Conservation (phyloP, 2,329 filamentous ascomycete genomes). For the Fusarium verticillioides region DNA sequence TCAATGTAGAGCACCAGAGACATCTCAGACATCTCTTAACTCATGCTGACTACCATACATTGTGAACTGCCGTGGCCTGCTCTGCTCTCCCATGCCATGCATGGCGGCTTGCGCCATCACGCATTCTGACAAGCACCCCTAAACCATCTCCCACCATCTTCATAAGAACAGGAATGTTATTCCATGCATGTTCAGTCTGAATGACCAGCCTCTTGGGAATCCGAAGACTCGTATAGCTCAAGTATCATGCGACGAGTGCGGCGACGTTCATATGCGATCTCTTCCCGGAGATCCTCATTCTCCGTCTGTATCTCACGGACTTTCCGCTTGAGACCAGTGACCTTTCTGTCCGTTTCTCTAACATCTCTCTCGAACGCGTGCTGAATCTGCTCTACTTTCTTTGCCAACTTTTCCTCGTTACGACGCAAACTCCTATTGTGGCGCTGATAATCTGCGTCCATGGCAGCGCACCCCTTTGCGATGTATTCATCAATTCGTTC, state of each 20-base stretch:
- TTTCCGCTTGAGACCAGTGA: too few species aligned
- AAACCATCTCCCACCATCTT: background rate
- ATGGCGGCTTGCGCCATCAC: background rate
- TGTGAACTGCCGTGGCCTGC: background rate
- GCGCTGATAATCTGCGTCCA: too few species aligned
- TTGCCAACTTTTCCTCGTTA: too few species aligned
- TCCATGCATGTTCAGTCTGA: background rate
- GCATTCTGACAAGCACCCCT: background rate
- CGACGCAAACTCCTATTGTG: too few species aligned
- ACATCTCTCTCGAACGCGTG: too few species aligned
- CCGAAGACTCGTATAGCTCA: background rate
- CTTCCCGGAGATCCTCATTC: background rate
- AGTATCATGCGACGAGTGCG: background rate
- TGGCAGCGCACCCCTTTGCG: too few species aligned
- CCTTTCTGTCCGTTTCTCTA: too few species aligned
- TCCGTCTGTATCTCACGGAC: too few species aligned
- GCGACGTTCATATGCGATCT: background rate
- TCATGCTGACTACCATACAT: background rate
- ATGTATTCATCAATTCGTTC: too few species aligned
- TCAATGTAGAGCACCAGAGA: background rate
- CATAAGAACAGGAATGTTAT: background rate
- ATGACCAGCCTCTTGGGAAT: background rate
- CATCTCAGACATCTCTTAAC: background rate
- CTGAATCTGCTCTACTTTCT: too few species aligned
- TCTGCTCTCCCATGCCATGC: background rate